A percentile compares a stretch with the other conserved stretches of the same genome.
phyloP scores from a whole-genome alignment of 768 basidiomycete species.

The Coprinopsis sp. region DNA sequence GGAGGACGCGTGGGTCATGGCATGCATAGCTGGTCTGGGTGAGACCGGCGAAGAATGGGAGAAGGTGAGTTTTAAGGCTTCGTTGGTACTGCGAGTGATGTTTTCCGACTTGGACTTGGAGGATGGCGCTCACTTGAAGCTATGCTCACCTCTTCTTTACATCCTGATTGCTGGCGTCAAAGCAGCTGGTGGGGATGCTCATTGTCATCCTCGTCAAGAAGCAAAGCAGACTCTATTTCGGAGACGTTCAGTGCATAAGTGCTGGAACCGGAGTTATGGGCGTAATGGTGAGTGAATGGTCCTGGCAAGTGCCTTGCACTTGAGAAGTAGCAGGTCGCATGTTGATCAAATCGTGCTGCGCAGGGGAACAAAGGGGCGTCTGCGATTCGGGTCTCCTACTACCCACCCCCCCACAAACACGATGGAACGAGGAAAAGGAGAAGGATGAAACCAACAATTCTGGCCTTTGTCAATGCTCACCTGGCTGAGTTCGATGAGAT shows the following conservation, averaged over 20 bases:
- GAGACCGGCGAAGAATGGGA: constrained; percentile 58
- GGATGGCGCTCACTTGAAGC: too few species aligned
- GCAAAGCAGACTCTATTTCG: constrained; percentile 43
- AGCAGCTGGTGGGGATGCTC: constrained; percentile 83
- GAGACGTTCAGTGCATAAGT: constrained; percentile 43
- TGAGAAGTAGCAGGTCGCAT: too few species aligned
- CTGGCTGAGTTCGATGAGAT: constrained; percentile 83
- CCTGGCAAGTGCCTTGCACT: too few species aligned
- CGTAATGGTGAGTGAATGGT: constrained; percentile 52
- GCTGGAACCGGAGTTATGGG: constrained; percentile 77
- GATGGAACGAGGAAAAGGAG: too few species aligned
- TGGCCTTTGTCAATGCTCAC: constrained; percentile 81
- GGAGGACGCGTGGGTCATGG: constrained; percentile 69
- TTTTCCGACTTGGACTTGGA: too few species aligned
- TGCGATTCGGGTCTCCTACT: constrained; percentile 58
- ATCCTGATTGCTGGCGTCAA: constrained; percentile 53
- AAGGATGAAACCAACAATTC: constrained; percentile 33
- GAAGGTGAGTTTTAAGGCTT: constrained; percentile 56
- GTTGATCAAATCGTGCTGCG: background rate
- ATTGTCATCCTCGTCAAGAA: constrained; percentile 64
- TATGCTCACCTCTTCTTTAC: too few species aligned
- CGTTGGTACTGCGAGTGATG: too few species aligned
- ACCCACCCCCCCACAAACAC: too few species aligned
- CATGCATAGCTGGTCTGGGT: constrained; percentile 67
- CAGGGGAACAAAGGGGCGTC: constrained; percentile 85